Conservation (phyloP, 106 monocot species). For the Cymbidium sinense region DNA sequence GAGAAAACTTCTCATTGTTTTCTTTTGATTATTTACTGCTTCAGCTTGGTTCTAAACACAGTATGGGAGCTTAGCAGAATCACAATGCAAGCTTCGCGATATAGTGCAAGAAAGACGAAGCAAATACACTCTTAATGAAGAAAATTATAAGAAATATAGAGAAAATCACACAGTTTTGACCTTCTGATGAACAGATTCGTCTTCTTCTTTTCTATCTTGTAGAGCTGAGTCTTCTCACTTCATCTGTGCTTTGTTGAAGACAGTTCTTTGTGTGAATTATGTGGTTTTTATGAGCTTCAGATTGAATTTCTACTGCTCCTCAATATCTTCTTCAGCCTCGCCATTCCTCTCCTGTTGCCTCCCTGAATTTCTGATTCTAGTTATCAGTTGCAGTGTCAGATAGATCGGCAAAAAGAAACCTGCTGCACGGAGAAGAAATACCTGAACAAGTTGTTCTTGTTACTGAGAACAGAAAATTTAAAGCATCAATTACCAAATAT, state of each 20-base stretch:
- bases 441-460: slow-evolving; percentile 5
- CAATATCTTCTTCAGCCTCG: not conserved
- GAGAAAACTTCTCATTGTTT: not conserved
- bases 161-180: not conserved
- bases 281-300: not conserved
- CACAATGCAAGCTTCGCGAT: not conserved
- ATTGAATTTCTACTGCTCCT: not conserved
- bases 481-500: not conserved
- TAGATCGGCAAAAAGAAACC: slow-evolving; percentile 38
- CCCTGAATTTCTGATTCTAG: slow-evolving; percentile 6
- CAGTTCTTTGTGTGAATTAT: not conserved
- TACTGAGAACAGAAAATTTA: not conserved
- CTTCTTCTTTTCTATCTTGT: not conserved
- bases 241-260: not conserved
- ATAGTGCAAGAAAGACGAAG: no score
- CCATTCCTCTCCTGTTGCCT: not conserved
- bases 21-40: not conserved
- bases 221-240: not conserved
- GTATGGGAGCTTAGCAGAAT: not conserved
- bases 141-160: not conserved
- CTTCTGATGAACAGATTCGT: not conserved
- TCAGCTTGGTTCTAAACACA: not conserved
- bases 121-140: not conserved
- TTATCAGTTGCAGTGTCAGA: slow-evolving; percentile 17
- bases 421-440: slow-evolving; percentile 18